phyloP scores from a whole-genome alignment of 306 rosid species.

The Citrullus colocynthis region DNA sequence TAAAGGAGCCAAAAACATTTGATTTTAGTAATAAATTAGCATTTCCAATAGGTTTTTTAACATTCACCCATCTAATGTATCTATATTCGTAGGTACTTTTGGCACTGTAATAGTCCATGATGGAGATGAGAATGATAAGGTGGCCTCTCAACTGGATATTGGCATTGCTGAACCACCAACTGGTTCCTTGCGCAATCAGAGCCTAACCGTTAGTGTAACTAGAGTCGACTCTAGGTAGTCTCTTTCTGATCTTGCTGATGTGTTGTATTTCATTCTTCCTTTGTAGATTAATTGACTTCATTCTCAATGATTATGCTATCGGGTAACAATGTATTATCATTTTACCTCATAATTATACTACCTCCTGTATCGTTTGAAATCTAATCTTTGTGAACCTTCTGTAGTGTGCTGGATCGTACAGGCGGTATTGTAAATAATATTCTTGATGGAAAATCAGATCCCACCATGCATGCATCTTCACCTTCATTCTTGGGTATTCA shows the following conservation, averaged over 20 bases:
- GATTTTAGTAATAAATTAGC: background rate
- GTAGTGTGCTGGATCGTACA: slow-evolving; percentile 36
- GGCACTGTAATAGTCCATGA: slow-evolving; percentile 66
- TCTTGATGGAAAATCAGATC: slow-evolving; percentile 29
- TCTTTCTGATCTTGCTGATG: slow-evolving; percentile 2
- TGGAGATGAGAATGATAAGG: slow-evolving; percentile 38
- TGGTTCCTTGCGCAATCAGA: slow-evolving; percentile 15
- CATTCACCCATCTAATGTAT: background rate
- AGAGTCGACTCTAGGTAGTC: slow-evolving; percentile 42
- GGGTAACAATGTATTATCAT: background rate
- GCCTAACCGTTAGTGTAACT: slow-evolving; percentile 15
- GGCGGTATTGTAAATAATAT: slow-evolving; percentile 18
- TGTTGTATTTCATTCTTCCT: background rate
- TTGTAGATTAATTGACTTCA: background rate
- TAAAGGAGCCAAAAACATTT: background rate
- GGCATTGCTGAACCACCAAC: slow-evolving; percentile 27
- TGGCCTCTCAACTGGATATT: slow-evolving; percentile 13
- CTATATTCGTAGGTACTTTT: slow-evolving; percentile 38
- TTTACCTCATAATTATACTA: background rate
- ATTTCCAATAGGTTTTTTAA: background rate
- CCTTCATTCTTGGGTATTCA: slow-evolving; percentile 27
- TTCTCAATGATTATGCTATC: background rate
- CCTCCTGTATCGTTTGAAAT: background rate
- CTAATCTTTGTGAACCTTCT: background rate
- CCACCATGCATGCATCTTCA: slow-evolving; percentile 27